A percentile compares a stretch with the other conserved stretches of the same genome.
phyloP scores from a whole-genome alignment of 176 grass and related monocot genomes.

The Eremochloa ophiuroides region DNA sequence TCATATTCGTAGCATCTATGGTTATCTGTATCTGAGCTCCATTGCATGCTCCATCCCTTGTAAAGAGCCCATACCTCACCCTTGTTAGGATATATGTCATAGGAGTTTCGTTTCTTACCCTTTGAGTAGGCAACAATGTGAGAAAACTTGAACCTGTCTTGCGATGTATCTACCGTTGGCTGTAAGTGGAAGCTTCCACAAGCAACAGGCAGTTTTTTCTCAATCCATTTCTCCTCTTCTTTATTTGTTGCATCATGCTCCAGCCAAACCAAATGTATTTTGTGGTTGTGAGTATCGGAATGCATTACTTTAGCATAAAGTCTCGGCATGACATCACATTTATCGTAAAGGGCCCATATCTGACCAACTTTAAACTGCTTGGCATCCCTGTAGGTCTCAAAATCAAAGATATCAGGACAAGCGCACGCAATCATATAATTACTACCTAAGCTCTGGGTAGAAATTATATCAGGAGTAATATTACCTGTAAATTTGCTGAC shows the following conservation, averaged over 20 bases:
- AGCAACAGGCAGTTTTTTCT: constrained; percentile 64
- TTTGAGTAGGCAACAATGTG: constrained; percentile 57
- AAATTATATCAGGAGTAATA: neutral
- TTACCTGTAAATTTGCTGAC: neutral
- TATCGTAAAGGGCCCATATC: constrained; percentile 90
- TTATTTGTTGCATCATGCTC: constrained; percentile 45
- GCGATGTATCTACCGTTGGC: constrained; percentile 23
- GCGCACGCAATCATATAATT: neutral
- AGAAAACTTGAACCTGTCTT: constrained; percentile 75
- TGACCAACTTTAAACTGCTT: constrained; percentile 57
- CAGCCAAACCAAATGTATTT: constrained; percentile 66
- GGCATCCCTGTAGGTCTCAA: constrained; percentile 63
- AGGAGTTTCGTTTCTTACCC: constrained; percentile 51
- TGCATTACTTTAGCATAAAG: constrained; percentile 70
- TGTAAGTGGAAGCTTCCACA: constrained; percentile 64
- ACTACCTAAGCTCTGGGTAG: neutral
- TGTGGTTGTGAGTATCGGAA: constrained; percentile 40
- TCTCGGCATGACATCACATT: constrained; percentile 77
- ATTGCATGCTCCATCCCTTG: no score
- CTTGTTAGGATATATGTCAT: no score
- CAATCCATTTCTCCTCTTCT: constrained; percentile 46
- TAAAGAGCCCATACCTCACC: no score
- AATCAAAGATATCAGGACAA: constrained; percentile 67
- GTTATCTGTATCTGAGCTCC: no score
- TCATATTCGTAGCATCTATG: no score